Evolutionary conservation across 805 yeast genomes (phyloP).

Genomic region (Candida namnaoensis): DNA sequence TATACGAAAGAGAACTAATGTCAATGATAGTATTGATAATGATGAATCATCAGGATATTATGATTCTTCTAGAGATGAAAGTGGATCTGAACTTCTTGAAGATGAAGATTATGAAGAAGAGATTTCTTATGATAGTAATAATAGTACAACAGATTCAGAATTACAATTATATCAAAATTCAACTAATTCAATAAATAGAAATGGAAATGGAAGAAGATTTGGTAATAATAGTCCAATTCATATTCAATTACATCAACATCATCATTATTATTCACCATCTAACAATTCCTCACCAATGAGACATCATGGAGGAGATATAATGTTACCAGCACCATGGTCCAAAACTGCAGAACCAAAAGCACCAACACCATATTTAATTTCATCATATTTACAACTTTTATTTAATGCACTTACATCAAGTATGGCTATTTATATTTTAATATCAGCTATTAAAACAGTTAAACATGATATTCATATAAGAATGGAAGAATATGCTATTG

Average conservation of each 20-base stretch:
- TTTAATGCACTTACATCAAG: conserved; percentile 39
- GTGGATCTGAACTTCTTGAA: too few species aligned
- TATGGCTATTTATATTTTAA: conserved; percentile 34
- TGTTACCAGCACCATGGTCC: conserved; percentile 57
- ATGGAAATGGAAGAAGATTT: too few species aligned
- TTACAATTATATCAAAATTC: background rate
- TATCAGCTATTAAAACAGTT: conserved; percentile 37
- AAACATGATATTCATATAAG: conserved; percentile 44
- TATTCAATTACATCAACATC: conserved; percentile 37
- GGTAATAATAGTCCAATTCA: conserved; percentile 10
- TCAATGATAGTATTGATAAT: too few species aligned
- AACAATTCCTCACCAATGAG: conserved; percentile 1
- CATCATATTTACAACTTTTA: conserved; percentile 52
- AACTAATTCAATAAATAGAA: too few species aligned
- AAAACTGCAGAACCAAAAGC: conserved; percentile 39
- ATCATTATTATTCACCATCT: conserved; percentile 34
- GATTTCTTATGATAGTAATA: too few species aligned
- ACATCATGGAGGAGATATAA: conserved; percentile 5
- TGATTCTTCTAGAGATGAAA: too few species aligned
- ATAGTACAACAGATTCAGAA: background rate
- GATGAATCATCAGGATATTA: too few species aligned
- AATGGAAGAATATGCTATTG: conserved; percentile 37
- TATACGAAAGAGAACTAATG: too few species aligned
- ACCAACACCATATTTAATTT: conserved; percentile 43
- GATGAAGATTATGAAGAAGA: too few species aligned